phyloP scores from a whole-genome alignment of 495 filamentous ascomycete species.

The Podospora fimiseda region DNA sequence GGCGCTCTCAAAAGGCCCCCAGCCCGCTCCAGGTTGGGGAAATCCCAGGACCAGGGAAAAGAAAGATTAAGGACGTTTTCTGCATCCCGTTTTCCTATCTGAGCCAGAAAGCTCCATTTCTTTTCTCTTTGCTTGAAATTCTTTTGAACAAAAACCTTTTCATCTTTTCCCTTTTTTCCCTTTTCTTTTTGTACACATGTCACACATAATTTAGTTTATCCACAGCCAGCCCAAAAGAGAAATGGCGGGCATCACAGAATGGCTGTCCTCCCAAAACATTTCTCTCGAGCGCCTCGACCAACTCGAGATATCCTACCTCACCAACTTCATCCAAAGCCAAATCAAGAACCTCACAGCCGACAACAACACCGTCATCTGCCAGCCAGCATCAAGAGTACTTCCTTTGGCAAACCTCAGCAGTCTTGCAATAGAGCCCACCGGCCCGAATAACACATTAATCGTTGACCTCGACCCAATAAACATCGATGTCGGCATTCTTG shows the following conservation, averaged over 20 bases:
- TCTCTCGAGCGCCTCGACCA: slow-evolving; percentile 8
- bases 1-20: not conserved
- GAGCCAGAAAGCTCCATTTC: no score
- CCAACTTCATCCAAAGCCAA: slow-evolving; percentile 13
- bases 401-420: slow-evolving; percentile 6
- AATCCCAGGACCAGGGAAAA: no score
- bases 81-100: no score
- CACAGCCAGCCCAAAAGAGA: not conserved
- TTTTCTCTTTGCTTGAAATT: no score
- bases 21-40: no score
- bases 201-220: not conserved
- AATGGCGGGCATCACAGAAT: not conserved
- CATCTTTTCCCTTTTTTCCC: no score
- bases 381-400: slow-evolving; percentile 10
- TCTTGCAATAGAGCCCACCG: not conserved
- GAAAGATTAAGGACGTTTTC: no score
- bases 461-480: slow-evolving; percentile 4
- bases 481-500: slow-evolving; percentile 9
- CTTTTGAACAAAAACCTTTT: no score
- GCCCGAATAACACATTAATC: not conserved
- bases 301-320: slow-evolving; percentile 9
- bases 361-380: slow-evolving; percentile 19
- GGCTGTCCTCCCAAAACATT: not conserved
- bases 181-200: not conserved
- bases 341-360: slow-evolving; percentile 24